Conservation (phyloP, 31 red algal species). For the Asparagopsis taxiformis region DNA sequence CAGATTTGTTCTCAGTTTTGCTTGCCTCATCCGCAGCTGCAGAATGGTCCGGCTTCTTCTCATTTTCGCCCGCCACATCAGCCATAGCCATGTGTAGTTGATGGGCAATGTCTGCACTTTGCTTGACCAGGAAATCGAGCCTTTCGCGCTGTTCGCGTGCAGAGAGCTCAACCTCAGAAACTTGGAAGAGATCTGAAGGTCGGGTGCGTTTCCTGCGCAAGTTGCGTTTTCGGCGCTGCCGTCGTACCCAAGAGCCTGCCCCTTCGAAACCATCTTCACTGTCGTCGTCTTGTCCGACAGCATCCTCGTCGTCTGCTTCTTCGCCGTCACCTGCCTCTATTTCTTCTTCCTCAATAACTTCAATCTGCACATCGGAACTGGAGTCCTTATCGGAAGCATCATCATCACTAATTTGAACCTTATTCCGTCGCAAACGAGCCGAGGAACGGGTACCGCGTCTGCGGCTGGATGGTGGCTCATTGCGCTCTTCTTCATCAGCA, state of each 20-base stretch:
- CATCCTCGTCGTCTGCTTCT: slow-evolving; percentile 1
- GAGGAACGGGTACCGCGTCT: slow-evolving; percentile 8
- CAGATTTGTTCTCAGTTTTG: slow-evolving; percentile 12
- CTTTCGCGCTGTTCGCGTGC: too few species aligned
- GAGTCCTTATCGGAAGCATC: slow-evolving; percentile 3
- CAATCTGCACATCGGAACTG: slow-evolving; percentile 25
- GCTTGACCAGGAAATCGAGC: too few species aligned
- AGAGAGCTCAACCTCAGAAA: too few species aligned
- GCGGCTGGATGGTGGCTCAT: slow-evolving; percentile 1
- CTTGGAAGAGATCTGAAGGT: too few species aligned
- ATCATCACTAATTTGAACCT: neutral
- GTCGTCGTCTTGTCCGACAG: slow-evolving; percentile 18
- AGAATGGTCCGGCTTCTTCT: slow-evolving; percentile 13
- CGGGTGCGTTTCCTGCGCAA: too few species aligned
- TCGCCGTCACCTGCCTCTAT: slow-evolving; percentile 14
- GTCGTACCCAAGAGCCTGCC: too few species aligned
- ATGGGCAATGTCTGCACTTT: too few species aligned
- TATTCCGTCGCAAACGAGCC: neutral
- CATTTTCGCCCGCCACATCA: slow-evolving; percentile 14
- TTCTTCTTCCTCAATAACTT: slow-evolving; percentile 26
- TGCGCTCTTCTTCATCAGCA: slow-evolving; percentile 7
- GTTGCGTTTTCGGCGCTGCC: too few species aligned
- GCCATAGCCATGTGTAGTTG: too few species aligned
- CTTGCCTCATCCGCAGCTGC: neutral
- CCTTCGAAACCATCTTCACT: too few species aligned